Evolutionary conservation across 345 rosid genomes (phyloP).

Genomic region (Combretum micranthum): DNA sequence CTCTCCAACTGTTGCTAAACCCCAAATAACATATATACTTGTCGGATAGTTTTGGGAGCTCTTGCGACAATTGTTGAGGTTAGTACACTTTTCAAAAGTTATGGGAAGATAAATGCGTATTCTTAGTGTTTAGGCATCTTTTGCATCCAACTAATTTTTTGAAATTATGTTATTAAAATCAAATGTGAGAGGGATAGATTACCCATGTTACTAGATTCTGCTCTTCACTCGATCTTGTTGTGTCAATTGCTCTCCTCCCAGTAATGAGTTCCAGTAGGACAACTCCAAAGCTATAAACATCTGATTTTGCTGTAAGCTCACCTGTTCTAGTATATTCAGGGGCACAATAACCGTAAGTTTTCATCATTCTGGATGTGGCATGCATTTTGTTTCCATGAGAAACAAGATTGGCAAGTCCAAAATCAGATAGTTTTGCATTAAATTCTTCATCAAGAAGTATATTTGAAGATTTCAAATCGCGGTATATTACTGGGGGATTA

Average conservation of each 20-base stretch:
- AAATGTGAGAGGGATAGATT: slow-evolving; percentile 5
- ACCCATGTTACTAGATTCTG: slow-evolving; percentile 85
- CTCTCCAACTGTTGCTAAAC: no score
- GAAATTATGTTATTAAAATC: no score
- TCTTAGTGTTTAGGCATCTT: no score
- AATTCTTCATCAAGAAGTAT: slow-evolving; percentile 45
- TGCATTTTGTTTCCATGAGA: slow-evolving; percentile 32
- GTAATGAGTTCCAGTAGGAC: slow-evolving; percentile 68
- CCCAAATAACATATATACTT: no score
- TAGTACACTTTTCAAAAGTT: no score
- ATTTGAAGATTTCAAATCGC: slow-evolving; percentile 61
- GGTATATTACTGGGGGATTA: slow-evolving; percentile 46
- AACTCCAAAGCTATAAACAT: slow-evolving; percentile 80
- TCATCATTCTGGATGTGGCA: slow-evolving; percentile 47
- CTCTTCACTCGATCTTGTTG: slow-evolving; percentile 51
- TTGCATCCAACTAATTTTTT: no score
- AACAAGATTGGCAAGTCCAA: slow-evolving; percentile 52
- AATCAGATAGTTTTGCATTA: slow-evolving; percentile 52
- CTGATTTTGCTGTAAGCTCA: slow-evolving; percentile 46
- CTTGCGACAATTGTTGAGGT: no score
- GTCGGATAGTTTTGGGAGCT: no score
- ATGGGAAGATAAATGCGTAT: no score
- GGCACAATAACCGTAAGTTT: slow-evolving; percentile 71
- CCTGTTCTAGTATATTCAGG: slow-evolving; percentile 67
- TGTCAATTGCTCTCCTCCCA: slow-evolving; percentile 63